phyloP scores from a whole-genome alignment of 441 rosid species.

The Melastoma candidum region DNA sequence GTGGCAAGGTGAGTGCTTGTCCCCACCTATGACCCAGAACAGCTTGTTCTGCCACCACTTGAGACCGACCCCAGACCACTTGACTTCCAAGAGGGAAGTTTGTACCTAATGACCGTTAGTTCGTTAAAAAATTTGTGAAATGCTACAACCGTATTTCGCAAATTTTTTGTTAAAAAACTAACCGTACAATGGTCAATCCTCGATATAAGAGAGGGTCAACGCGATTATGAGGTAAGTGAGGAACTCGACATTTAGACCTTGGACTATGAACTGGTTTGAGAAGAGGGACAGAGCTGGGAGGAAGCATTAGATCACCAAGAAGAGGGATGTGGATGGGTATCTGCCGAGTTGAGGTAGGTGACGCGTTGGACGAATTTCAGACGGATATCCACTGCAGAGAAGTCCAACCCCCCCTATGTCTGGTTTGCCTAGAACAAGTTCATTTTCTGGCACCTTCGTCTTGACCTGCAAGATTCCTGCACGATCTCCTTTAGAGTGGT shows the following conservation, averaged over 20 bases:
- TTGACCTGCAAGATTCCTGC: slow-evolving; percentile 76
- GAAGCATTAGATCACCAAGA: slow-evolving; percentile 65
- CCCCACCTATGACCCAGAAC: slow-evolving; percentile 84
- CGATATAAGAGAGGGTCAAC: slow-evolving; percentile 41
- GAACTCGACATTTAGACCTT: slow-evolving; percentile 44
- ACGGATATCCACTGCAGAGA: slow-evolving; percentile 64
- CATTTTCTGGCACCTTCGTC: slow-evolving; percentile 73
- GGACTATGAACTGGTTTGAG: slow-evolving; percentile 74
- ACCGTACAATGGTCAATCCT: too few relatives aligned
- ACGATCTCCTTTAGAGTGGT: slow-evolving; percentile 78
- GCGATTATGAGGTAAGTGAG: slow-evolving; percentile 57
- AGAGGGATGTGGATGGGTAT: slow-evolving; percentile 83
- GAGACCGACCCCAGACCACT: slow-evolving; percentile 72
- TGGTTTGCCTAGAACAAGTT: slow-evolving; percentile 53
- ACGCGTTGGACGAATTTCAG: slow-evolving; percentile 78
- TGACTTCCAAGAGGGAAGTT: slow-evolving; percentile 60
- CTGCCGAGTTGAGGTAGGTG: slow-evolving; percentile 76
- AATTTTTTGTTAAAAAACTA: too few relatives aligned
- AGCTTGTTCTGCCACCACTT: slow-evolving; percentile 95
- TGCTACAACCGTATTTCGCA: too few relatives aligned
- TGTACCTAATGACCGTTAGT: too few relatives aligned
- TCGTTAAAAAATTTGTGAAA: too few relatives aligned
- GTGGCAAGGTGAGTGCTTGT: slow-evolving; percentile 80
- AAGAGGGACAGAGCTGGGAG: slow-evolving; percentile 80
- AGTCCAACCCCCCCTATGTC: slow-evolving; percentile 54